Evolutionary conservation across 169 alveolate genomes (phyloP), one percentile per base, ranked within the genome.

Genomic region (Plasmodium gonderi): DNA sequence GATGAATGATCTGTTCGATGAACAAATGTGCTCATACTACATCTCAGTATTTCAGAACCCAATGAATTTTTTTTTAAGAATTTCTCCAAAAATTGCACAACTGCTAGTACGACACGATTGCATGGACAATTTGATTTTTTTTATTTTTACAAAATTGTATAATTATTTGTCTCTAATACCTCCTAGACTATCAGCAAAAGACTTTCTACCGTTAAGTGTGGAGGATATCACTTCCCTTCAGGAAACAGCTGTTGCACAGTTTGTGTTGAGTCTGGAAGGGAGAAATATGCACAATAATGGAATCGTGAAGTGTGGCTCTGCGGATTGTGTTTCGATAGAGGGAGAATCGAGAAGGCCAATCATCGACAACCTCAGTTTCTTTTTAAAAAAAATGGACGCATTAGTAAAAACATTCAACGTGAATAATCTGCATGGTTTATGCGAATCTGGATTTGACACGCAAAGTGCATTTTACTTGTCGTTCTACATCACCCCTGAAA

Each of bases 41-140:
- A 87, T 87, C 31, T 87, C 93, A 17, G 49, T 87, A 3, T 87
- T 87, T 79, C 93, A 87, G 38, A 87, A 87, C 68, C 93, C 93
- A 17, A 0, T 87, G 11, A 87, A 87, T 42, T 87, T 87, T 67
- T 87, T 87, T 67, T 67, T 87, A 36, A 75, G 47, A 40, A 49
- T 82, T 49, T 51, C 93, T 0, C 47, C 60, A 3, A 75, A 29
- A 33, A 26, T 60, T 76, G 42, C 45, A n/a, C 31, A 87, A 9
- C 5, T 74, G 29, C 47, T 87, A 79, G 51, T 87, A 20, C 42
- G 40, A 31, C 72, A 87, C 49, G 78, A 87, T 45, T 87, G 45
- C 45, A 17, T 87, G 82, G 90, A 76, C 33, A 87, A 33, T 49
- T 26, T 87, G 20, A 26, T 76, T n/a, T 14, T 45, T 75, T 87